These are phyloP conservation scores for Cardiospermum halicacabum DNA, from an alignment of 345 rosid species.

Conservation along the genomic window DNA sequence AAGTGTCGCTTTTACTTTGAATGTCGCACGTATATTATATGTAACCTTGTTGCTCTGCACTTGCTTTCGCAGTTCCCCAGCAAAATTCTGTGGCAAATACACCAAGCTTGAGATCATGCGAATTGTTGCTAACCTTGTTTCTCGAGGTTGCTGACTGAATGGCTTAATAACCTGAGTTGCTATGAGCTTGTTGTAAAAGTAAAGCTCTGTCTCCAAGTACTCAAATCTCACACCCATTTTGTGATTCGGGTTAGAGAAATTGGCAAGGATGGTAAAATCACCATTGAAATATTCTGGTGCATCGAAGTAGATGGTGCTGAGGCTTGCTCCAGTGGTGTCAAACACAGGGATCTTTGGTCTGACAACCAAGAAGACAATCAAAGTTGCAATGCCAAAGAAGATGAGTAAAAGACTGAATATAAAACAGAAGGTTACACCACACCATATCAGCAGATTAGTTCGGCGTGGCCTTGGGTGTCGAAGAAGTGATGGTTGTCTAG, in stretches of 20 bases:
- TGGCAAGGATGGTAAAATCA: slow-evolving; percentile 55
- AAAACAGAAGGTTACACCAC: slow-evolving; percentile 63
- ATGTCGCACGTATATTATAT: slow-evolving; percentile 58
- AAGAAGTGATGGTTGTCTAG: slow-evolving; percentile 26
- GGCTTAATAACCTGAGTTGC: slow-evolving; percentile 60
- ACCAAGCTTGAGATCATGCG: slow-evolving; percentile 75
- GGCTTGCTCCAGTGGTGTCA: slow-evolving; percentile 66
- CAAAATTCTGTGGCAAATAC: slow-evolving; percentile 57
- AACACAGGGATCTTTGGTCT: slow-evolving; percentile 68
- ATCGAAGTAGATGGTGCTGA: slow-evolving; percentile 71
- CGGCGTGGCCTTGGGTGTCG: slow-evolving; percentile 39
- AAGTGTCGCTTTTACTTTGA: slow-evolving; percentile 60
- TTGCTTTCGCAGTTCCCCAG: slow-evolving; percentile 62
- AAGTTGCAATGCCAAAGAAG: slow-evolving; percentile 71
- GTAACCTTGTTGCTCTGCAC: slow-evolving; percentile 50
- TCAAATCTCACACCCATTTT: slow-evolving; percentile 65
- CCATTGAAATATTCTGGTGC: slow-evolving; percentile 79
- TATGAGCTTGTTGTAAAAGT: slow-evolving; percentile 51
- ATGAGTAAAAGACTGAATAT: slow-evolving; percentile 71
- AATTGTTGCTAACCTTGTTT: slow-evolving; percentile 46
- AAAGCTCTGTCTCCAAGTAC: slow-evolving; percentile 52
- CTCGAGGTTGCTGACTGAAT: slow-evolving; percentile 52
- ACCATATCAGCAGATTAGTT: slow-evolving; percentile 70
- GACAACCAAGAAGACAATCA: slow-evolving; percentile 53
- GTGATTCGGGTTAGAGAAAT: slow-evolving; percentile 75